Percentiles rank a stretch among this genome's conserved stretches.
Conservation (phyloP, 257 asterid genomes). For the Solanum dulcamara region DNA sequence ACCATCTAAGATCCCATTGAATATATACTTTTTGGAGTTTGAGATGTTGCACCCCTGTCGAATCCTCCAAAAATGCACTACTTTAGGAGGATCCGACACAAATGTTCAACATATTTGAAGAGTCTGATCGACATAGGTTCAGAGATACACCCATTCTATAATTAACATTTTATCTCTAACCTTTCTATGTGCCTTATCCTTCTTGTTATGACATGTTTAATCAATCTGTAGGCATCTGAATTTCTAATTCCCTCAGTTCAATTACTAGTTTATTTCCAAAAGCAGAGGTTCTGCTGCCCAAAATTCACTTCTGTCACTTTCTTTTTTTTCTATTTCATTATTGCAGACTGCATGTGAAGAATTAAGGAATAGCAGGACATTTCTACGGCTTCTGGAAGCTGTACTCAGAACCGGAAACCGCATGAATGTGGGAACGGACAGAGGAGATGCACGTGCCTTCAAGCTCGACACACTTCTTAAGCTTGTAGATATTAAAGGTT, state of each 20-base stretch:
- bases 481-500: slow-evolving; percentile 68
- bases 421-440: slow-evolving; percentile 73
- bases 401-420: slow-evolving; percentile 76
- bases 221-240: too few relatives aligned
- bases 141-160: too few relatives aligned
- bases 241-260: neutral
- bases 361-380: slow-evolving; percentile 69
- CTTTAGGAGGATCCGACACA: too few relatives aligned
- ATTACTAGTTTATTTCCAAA: neutral
- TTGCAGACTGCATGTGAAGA: slow-evolving; percentile 73
- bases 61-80: too few relatives aligned
- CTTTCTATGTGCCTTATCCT: too few relatives aligned
- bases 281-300: neutral
- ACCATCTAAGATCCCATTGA: neutral
- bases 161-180: too few relatives aligned
- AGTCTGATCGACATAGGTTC: too few relatives aligned
- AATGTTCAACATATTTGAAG: too few relatives aligned
- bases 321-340: neutral
- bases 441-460: slow-evolving; percentile 78
- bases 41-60: neutral
- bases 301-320: neutral
- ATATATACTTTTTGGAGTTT: neutral
- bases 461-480: slow-evolving; percentile 76
- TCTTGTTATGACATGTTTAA: too few relatives aligned
- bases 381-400: slow-evolving; percentile 67